phyloP scores from a whole-genome alignment of 495 filamentous ascomycete genomes.

The Talaromyces proteolyticus region DNA sequence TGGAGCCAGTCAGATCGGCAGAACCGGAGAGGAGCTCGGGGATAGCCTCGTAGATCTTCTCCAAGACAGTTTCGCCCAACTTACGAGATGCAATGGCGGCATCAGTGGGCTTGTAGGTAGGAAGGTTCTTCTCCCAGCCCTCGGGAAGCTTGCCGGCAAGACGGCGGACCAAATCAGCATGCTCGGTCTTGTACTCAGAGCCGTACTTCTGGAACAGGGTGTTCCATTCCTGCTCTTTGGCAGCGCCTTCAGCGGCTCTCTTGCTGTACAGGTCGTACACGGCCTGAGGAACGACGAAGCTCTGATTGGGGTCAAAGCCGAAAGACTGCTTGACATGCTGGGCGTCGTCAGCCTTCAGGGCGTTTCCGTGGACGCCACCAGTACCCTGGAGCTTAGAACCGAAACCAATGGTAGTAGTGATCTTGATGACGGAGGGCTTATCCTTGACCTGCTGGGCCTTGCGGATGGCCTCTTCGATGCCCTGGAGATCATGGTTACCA shows the following conservation, averaged over 20 bases:
- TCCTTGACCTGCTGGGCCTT: conserved; percentile 80
- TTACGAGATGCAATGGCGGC: conserved; percentile 85
- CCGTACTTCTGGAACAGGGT: conserved; percentile 83
- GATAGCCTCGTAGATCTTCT: conserved; percentile 75
- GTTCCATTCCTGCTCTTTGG: conserved; percentile 93
- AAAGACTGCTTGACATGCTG: conserved; percentile 87
- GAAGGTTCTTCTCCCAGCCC: conserved; percentile 94
- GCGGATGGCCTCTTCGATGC: conserved; percentile 83
- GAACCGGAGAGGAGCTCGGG: conserved; percentile 95
- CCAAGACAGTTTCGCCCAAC: conserved; percentile 88
- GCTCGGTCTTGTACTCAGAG: conserved; percentile 66
- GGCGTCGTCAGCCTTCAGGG: conserved; percentile 89
- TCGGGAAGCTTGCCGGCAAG: conserved; percentile 80
- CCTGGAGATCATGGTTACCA: conserved; percentile 84
- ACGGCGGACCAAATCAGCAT: conserved; percentile 76
- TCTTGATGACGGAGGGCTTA: conserved; percentile 96
- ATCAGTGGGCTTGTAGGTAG: conserved; percentile 85
- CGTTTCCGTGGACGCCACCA: conserved; percentile 89
- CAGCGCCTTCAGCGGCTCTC: conserved; percentile 76
- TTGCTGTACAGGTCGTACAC: conserved; percentile 89
- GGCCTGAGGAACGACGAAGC: conserved; percentile 87
- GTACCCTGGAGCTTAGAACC: conserved; percentile 92
- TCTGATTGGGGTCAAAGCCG: conserved; percentile 92
- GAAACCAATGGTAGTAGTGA: conserved; percentile 97
- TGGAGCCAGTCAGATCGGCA: conserved; percentile 95